Evolutionary conservation across 129 eudicot genomes (phyloP).

Genomic region (Silybum marianum): DNA sequence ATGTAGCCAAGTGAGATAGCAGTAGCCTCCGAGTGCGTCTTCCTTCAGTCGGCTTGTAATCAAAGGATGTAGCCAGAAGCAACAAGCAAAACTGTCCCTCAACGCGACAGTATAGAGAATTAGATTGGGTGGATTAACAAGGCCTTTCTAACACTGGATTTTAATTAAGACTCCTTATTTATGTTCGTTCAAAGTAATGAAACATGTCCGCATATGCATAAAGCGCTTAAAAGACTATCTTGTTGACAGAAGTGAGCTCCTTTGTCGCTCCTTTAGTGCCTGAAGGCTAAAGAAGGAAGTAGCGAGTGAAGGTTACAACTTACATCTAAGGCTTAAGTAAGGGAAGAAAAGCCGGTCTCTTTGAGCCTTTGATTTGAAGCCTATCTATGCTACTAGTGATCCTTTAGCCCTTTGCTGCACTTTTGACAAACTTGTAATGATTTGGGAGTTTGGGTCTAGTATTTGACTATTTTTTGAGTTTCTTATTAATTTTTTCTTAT

Average conservation of each 20-base stretch:
- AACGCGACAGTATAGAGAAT: background rate
- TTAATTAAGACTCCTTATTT: background rate
- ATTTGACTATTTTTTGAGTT: background rate
- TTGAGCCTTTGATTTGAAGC: too few species aligned
- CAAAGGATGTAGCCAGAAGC: background rate
- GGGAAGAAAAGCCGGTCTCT: too few species aligned
- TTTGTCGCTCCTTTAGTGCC: too few species aligned
- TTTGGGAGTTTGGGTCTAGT: background rate
- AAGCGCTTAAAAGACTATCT: background rate
- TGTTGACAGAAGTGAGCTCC: background rate
- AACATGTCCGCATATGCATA: background rate
- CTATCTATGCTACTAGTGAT: too few species aligned
- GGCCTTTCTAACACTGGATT: background rate
- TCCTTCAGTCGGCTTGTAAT: too few species aligned
- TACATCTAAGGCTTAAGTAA: too few species aligned
- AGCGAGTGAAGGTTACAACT: too few species aligned
- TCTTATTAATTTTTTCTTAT: too few species aligned
- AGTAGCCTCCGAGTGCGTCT: too few species aligned
- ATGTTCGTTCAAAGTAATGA: background rate
- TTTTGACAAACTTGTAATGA: background rate
- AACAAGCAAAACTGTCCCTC: background rate
- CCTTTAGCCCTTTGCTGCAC: background rate
- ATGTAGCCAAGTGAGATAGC: too few species aligned
- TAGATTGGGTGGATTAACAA: background rate
- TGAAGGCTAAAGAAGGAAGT: too few species aligned